Evolutionary conservation across 768 basidiomycete species (phyloP).

Genomic region (Cyclocybe cylindracea): DNA sequence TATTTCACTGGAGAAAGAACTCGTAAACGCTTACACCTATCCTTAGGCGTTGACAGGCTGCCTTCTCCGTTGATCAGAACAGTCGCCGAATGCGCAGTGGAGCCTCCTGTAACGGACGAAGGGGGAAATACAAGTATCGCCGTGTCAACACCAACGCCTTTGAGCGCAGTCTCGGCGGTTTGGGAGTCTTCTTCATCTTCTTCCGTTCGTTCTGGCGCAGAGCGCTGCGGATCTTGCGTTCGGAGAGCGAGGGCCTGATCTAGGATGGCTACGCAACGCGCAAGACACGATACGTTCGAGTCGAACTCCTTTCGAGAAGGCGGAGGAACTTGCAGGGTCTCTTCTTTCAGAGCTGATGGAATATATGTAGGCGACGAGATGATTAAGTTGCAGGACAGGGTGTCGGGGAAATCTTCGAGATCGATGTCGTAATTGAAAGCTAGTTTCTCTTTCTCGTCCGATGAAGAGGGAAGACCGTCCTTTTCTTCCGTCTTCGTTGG

Average conservation of each 20-base stretch:
- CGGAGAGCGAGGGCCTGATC: slow-evolving; percentile 34
- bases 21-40: slow-evolving; percentile 55
- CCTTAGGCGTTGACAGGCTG: slow-evolving; percentile 71
- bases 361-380: slow-evolving; percentile 47
- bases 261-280: slow-evolving; percentile 39
- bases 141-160: slow-evolving; percentile 50
- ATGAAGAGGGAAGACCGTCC: neutral
- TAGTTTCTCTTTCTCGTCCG: neutral
- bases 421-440: slow-evolving; percentile 40
- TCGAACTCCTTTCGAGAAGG: slow-evolving; percentile 6
- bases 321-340: slow-evolving; percentile 13
- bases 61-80: slow-evolving; percentile 72
- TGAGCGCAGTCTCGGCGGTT: slow-evolving; percentile 1
- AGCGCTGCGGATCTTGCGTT: slow-evolving; percentile 5
- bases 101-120: slow-evolving; percentile 50
- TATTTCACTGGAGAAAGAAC: neutral
- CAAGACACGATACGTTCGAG: slow-evolving; percentile 16
- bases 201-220: neutral
- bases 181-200: slow-evolving; percentile 26
- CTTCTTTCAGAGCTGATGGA: slow-evolving; percentile 25
- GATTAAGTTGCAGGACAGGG: slow-evolving; percentile 54
- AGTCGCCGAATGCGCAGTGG: slow-evolving; percentile 51
- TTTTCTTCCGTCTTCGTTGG: neutral
- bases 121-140: slow-evolving; percentile 79
- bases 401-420: slow-evolving; percentile 63